Conservation (phyloP, 345 rosid species). For the Syzygium jambos region DNA sequence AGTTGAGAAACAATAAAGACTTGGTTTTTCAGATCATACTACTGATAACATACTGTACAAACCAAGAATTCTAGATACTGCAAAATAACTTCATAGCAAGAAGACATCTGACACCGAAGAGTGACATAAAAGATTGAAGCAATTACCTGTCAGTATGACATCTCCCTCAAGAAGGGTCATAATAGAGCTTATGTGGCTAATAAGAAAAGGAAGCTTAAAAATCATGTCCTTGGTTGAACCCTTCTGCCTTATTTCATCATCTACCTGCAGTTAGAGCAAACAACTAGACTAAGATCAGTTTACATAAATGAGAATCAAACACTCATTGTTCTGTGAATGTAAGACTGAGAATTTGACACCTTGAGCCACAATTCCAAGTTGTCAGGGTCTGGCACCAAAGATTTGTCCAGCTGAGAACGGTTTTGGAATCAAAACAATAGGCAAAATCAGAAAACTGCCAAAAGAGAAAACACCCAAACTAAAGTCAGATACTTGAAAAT, state of each 20-base stretch:
- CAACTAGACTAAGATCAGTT: neutral
- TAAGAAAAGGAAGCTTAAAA: slow-evolving; percentile 70
- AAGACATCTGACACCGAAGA: neutral
- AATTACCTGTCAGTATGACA: slow-evolving; percentile 74
- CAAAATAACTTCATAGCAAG: neutral
- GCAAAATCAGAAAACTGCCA: neutral
- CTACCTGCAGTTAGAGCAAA: slow-evolving; percentile 37
- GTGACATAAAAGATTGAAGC: neutral
- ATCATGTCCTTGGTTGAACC: slow-evolving; percentile 89
- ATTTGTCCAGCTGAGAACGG: slow-evolving; percentile 47
- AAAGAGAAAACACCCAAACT: neutral
- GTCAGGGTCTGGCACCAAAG: slow-evolving; percentile 57
- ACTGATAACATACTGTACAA: neutral
- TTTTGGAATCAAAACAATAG: neutral
- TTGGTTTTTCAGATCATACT: neutral
- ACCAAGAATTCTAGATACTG: neutral
- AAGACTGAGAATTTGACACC: slow-evolving; percentile 21
- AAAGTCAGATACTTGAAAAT: neutral
- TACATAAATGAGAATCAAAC: neutral
- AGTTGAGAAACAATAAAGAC: neutral
- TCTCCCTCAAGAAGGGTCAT: slow-evolving; percentile 92
- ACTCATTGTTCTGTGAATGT: neutral
- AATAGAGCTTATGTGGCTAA: slow-evolving; percentile 82
- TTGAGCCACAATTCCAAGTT: slow-evolving; percentile 88
- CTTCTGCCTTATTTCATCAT: slow-evolving; percentile 68